Percentiles rank a stretch among this genome's conserved stretches.
Evolutionary conservation across 1,284 basidiomycete genomes (phyloP).

Genomic region (Sporisorium exsertum): DNA sequence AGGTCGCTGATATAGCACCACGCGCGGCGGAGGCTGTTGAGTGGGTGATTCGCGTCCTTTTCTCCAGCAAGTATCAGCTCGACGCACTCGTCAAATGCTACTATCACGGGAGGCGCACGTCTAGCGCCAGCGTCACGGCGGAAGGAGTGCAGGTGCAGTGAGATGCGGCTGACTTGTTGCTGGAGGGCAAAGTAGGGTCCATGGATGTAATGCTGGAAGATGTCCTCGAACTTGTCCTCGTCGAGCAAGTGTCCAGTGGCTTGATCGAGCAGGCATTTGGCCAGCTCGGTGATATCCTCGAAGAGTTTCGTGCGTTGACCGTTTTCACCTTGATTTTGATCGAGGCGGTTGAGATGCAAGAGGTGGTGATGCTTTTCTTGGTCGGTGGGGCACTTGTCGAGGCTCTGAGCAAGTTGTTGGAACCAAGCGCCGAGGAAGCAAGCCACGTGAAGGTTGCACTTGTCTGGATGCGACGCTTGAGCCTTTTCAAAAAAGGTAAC

Average conservation of each 20-base stretch:
- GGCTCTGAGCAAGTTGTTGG: not conserved
- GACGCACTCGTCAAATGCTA: conserved; percentile 34
- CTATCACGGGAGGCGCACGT: conserved; percentile 4
- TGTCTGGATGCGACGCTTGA: not conserved
- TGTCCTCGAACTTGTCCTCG: not conserved
- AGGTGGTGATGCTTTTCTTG: not conserved
- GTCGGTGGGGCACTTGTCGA: not conserved
- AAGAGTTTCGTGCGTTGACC: not conserved
- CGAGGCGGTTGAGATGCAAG: conserved; percentile 1
- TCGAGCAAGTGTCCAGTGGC: not conserved
- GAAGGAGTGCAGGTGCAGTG: not conserved
- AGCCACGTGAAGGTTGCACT: conserved; percentile 13
- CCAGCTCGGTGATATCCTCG: not conserved
- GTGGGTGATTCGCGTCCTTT: not conserved
- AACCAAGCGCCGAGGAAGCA: conserved; percentile 14
- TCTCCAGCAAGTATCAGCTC: conserved; percentile 2
- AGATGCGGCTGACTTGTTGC: not conserved
- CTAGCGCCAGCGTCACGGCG: not conserved
- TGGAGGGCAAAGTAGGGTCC: not conserved
- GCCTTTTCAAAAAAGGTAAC: conserved; percentile 1
- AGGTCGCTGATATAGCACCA: conserved; percentile 13
- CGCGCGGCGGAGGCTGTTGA: conserved; percentile 18
- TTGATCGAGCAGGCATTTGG: not conserved
- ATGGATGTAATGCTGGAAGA: not conserved
- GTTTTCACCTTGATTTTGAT: not conserved